Evolutionary conservation across 163 green algal genomes (phyloP).

Genomic region (Prototheca wickerhamii): DNA sequence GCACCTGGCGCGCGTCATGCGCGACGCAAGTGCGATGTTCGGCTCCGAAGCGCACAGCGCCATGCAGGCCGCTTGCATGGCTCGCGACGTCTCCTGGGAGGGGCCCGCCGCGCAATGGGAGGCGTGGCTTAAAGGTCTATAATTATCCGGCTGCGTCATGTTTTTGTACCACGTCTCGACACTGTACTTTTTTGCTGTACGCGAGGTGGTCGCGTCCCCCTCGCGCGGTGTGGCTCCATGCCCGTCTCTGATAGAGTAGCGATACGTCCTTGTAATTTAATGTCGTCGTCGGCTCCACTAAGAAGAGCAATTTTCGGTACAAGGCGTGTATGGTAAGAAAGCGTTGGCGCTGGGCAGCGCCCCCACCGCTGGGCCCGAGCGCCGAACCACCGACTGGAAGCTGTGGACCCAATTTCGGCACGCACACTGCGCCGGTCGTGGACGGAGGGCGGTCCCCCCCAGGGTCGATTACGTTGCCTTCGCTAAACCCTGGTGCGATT

Average conservation of each 20-base stretch:
- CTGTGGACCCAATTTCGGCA: too few relatives aligned
- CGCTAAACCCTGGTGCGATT: not conserved
- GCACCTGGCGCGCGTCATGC: slow-evolving; percentile 23
- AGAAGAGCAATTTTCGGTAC: too few relatives aligned
- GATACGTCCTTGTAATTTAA: not conserved
- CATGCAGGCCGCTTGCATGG: slow-evolving; percentile 41
- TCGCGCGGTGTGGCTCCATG: not conserved
- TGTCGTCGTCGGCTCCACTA: too few relatives aligned
- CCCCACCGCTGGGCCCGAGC: too few relatives aligned
- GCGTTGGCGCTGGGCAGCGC: too few relatives aligned
- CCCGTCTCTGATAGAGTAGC: not conserved
- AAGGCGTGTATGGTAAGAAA: too few relatives aligned
- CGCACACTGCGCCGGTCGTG: too few relatives aligned
- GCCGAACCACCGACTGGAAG: too few relatives aligned
- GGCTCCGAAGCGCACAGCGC: slow-evolving; percentile 7
- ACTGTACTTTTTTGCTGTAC: not conserved
- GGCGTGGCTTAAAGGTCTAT: not conserved
- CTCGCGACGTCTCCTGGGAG: slow-evolving; percentile 53
- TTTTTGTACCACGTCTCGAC: not conserved
- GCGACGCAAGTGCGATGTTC: slow-evolving; percentile 12
- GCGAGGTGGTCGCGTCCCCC: not conserved
- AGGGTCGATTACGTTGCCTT: not conserved
- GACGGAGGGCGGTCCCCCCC: not conserved
- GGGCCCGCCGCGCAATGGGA: slow-evolving; percentile 54
- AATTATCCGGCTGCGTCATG: not conserved